phyloP scores from a whole-genome alignment of 2,329 filamentous ascomycete species.

The Gnomoniopsis sp. region DNA sequence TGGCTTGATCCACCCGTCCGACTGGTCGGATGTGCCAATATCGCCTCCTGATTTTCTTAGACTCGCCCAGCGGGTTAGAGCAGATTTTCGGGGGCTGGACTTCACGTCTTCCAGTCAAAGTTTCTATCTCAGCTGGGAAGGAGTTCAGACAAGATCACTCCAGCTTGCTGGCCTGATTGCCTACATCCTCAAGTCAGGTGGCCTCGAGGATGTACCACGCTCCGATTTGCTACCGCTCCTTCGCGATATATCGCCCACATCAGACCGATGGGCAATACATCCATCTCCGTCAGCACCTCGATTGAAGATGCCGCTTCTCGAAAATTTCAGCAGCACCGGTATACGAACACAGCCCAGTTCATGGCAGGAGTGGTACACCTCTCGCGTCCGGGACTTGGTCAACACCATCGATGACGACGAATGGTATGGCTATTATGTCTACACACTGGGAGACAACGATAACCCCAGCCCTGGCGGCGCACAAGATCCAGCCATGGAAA shows the following conservation, averaged over 20 bases:
- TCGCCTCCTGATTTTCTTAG: slow-evolving; percentile 8
- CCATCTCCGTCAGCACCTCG: background rate
- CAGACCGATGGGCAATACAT: background rate
- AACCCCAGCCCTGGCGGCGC: slow-evolving; percentile 6
- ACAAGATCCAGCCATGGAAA: slow-evolving; percentile 18
- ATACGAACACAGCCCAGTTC: slow-evolving; percentile 3
- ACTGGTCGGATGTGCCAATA: slow-evolving; percentile 5
- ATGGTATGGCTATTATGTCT: slow-evolving; percentile 20
- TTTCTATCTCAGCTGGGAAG: slow-evolving; percentile 19
- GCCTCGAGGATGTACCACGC: slow-evolving; percentile 15
- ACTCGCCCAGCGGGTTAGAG: slow-evolving; percentile 13
- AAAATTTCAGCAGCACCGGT: slow-evolving; percentile 7
- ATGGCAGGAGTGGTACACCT: slow-evolving; percentile 18
- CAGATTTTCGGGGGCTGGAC: slow-evolving; percentile 12
- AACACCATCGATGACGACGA: slow-evolving; percentile 16
- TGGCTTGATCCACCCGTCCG: slow-evolving; percentile 10
- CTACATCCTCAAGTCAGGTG: slow-evolving; percentile 11
- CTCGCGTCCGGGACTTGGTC: slow-evolving; percentile 14
- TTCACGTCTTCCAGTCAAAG: slow-evolving; percentile 15
- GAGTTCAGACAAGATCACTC: slow-evolving; percentile 16
- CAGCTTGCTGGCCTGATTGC: slow-evolving; percentile 17
- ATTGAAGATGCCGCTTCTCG: slow-evolving; percentile 10
- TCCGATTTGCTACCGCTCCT: slow-evolving; percentile 17
- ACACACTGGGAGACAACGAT: slow-evolving; percentile 12
- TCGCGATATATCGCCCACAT: background rate